Conservation (phyloP, 768 basidiomycete genomes). For the Podaxis sp. region DNA sequence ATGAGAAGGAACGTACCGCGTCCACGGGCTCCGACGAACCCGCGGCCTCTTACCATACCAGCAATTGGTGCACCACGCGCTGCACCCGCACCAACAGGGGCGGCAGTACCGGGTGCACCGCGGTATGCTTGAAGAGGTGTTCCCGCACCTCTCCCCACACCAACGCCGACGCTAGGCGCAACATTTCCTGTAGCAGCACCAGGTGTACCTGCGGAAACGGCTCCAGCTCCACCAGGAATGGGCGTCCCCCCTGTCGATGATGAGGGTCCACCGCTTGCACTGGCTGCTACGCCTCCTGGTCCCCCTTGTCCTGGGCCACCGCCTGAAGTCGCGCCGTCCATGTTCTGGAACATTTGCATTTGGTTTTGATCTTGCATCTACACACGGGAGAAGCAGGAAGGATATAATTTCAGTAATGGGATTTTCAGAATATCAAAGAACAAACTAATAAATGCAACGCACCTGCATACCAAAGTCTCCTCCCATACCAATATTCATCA, state of each 20-base stretch:
- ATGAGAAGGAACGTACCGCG: slow-evolving; percentile 26
- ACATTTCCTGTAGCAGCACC: not conserved
- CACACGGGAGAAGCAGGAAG: not conserved
- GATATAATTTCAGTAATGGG: slow-evolving; percentile 18
- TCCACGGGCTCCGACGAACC: slow-evolving; percentile 41
- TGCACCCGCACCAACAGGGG: slow-evolving; percentile 31
- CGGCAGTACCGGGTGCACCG: slow-evolving; percentile 24
- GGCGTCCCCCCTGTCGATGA: slow-evolving; percentile 4
- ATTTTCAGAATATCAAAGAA: not conserved
- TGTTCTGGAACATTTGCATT: slow-evolving; percentile 69
- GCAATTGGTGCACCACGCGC: slow-evolving; percentile 35
- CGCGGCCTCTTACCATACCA: slow-evolving; percentile 37
- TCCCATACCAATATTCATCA: slow-evolving; percentile 73
- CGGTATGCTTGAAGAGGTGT: slow-evolving; percentile 10
- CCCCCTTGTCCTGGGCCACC: slow-evolving; percentile 30
- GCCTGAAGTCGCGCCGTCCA: slow-evolving; percentile 40
- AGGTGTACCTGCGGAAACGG: not conserved
- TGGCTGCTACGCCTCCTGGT: slow-evolving; percentile 28
- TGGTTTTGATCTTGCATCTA: slow-evolving; percentile 49
- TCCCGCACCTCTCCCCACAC: slow-evolving; percentile 22
- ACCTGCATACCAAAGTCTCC: slow-evolving; percentile 78
- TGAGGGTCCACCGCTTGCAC: not conserved
- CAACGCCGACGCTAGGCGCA: not conserved
- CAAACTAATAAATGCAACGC: slow-evolving; percentile 23
- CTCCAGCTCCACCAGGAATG: not conserved